Base-by-base conservation (phyloP, 768 basidiomycete species). In the Myochromella boudieri region DNA sequence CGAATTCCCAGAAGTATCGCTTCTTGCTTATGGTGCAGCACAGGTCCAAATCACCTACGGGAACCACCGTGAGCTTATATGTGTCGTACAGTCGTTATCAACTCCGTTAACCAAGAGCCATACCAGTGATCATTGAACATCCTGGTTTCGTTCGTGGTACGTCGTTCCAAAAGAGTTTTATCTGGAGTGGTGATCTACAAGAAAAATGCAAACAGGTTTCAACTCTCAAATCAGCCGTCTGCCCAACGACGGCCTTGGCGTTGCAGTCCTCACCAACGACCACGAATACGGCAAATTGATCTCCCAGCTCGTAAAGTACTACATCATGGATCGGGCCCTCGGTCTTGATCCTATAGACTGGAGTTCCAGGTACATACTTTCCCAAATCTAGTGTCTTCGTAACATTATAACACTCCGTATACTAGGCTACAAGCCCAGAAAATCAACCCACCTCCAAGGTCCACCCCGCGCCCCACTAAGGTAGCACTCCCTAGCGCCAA, bases 231-330 rank as follows among this genome's bases (percentile, higher is more conserved):
- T 60, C 24, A 51, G 28, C 36, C 52, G 49, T 26, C 46, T 56
- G 4, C 57, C 53, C 3, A 46, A 42, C 21, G 44, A 53, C 15
- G 37, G 34, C 32, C 14, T 64, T 20, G 64, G 62, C 7, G 44
- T 62, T 8, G 58, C 59, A 1, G 62, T 66, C 18, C 40, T 66
- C 12, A 55, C 57, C 11, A 66, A 66, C 43, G 64, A 65, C 28
- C 45, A 61, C 24, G 44, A 52, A 8, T 57, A 58, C 37, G 62
- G 64, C 1, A 34, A 8, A 6, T 18, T 31, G 2, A 51, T 62
- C 22, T 32, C 41, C 14, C 55, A 60, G 14, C 42, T 60, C 21
- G 50, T 63, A 32, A 62, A 60, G 37, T 61, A 52, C 47, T 55
- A 57, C 39, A 52, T 65, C 28, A 39, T 60, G 32, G 64, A 65